phyloP scores from a whole-genome alignment of 805 yeast genomes.

The fission yeast (Schizosaccharomyces pombe) region ASM294v3 CU329670.1:3518501-3519000 shows the following conservation, averaged over 20 bases:
- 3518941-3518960: neutral
- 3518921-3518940: neutral
- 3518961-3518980: neutral
- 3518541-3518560: neutral
- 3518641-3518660: neutral
- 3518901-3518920: constrained; percentile 1
- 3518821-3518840: too few species aligned
- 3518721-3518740: too few species aligned
- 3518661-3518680: neutral
- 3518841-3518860: too few species aligned
- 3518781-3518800: too few species aligned
- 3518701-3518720: too few species aligned
- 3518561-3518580: neutral
- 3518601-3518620: too few species aligned
- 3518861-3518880: too few species aligned
- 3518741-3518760: too few species aligned
- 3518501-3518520: neutral
- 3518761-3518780: too few species aligned
- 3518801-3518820: too few species aligned
- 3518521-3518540: neutral
- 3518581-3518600: too few species aligned
- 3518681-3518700: too few species aligned
- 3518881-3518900: neutral
- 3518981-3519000: neutral
- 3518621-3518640: neutral